Evolutionary conservation across 441 rosid species (phyloP).

Genomic region (Corymbia citriodora): DNA sequence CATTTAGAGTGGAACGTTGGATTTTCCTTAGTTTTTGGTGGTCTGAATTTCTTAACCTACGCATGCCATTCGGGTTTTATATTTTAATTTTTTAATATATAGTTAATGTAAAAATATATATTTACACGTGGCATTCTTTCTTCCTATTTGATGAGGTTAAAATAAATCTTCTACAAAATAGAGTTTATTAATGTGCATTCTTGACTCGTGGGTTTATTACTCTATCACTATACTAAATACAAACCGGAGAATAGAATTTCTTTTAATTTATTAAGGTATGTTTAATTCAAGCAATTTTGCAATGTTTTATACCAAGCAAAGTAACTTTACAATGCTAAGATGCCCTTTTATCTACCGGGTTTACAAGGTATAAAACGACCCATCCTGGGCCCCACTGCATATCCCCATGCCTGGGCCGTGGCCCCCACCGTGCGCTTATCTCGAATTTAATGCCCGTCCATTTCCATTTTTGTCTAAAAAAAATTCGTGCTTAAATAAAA

Average conservation of each 20-base stretch:
- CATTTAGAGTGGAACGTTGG: not conserved
- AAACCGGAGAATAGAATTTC: not conserved
- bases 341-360: too few relatives aligned
- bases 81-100: not conserved
- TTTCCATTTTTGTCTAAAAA: not conserved
- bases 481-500: too few relatives aligned
- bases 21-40: not conserved
- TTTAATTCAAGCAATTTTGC: not conserved
- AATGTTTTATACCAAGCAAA: too few relatives aligned
- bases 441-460: not conserved
- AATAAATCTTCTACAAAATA: not conserved
- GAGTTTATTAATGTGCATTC: not conserved
- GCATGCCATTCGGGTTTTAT: not conserved
- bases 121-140: not conserved
- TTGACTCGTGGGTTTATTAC: not conserved
- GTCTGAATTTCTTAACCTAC: rapidly evolving
- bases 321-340: too few relatives aligned
- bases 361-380: not conserved
- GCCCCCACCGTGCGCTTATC: not conserved
- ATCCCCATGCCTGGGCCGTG: not conserved
- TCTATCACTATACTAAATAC: not conserved
- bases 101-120: not conserved
- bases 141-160: not conserved
- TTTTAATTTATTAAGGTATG: too few relatives aligned
- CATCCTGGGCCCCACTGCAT: not conserved